phyloP scores from a whole-genome alignment of 2,329 filamentous ascomycete species.

The Aspergillus quadrilineatus region DNA sequence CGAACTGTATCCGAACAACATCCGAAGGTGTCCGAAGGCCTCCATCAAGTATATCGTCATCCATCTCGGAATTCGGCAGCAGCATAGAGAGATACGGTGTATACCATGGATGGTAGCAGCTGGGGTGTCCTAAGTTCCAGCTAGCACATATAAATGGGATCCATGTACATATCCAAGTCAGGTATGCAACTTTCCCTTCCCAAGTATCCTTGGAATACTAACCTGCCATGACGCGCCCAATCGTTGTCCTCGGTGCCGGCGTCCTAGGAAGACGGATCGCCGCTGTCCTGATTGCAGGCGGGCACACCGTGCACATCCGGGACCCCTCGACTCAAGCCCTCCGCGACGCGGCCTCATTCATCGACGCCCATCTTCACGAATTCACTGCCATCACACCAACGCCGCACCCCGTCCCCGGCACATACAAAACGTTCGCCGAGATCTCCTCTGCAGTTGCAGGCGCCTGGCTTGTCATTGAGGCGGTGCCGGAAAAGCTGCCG shows the following conservation, averaged over 20 bases:
- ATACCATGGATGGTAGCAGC: too few relatives aligned
- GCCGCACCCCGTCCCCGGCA: slow-evolving; percentile 29
- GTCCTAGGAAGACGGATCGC: slow-evolving; percentile 41
- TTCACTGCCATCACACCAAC: slow-evolving; percentile 26
- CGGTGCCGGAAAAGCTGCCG: slow-evolving; percentile 51
- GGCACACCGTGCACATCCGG: slow-evolving; percentile 27
- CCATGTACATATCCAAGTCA: not conserved
- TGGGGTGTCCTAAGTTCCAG: too few relatives aligned
- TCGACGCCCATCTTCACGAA: slow-evolving; percentile 30
- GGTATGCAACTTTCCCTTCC: not conserved
- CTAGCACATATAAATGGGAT: too few relatives aligned
- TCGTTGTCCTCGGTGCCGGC: slow-evolving; percentile 39
- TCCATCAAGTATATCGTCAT: not conserved
- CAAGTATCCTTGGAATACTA: not conserved
- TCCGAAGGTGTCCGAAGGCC: not conserved
- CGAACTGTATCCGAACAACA: not conserved
- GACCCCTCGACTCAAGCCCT: slow-evolving; percentile 29
- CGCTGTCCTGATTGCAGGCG: slow-evolving; percentile 26
- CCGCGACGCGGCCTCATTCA: slow-evolving; percentile 29
- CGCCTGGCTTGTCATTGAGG: slow-evolving; percentile 56
- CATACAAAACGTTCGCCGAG: slow-evolving; percentile 36
- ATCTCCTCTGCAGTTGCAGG: slow-evolving; percentile 43
- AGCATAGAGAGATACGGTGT: too few relatives aligned
- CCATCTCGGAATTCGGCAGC: too few relatives aligned
- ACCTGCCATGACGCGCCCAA: not conserved